Evolutionary conservation across 306 rosid genomes (phyloP), one percentile per base, ranked within the genome.

Genomic region (Alnus rubra): DNA sequence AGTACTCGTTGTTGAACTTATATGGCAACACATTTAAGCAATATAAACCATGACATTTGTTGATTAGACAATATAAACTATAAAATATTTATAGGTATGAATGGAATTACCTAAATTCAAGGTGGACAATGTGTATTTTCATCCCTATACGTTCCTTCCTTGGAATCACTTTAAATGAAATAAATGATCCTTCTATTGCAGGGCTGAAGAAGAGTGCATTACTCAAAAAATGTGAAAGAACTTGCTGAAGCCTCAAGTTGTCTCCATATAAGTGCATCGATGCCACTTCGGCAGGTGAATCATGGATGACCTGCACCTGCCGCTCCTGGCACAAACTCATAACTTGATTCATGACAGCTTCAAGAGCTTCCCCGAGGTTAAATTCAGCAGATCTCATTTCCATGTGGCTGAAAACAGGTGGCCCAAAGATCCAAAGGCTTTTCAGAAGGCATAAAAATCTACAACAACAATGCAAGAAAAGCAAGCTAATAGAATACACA

Each of bases 221-320:
- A 18, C 35, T 70, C 76, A 86, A 80, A 79, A 82, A 83, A 67
- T 86, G 70, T 2, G 89, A 80, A 71, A 86, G 74, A 48, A 83
- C 79, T 42, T 77, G 81, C 42, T 83, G 89, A 53, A 86, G 87
- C 83, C 87, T 83, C 76, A 83, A 69, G 70, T 83, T 86, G 74
- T 86, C 87, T 74, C 89, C 89, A 47, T 73, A 83, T 77, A 83
- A 77, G 64, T 80, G 44, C 80, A 86, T 75, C 23, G 84, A 73
- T 45, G 87, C 69, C 37, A 71, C 63, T 30, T 80, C 87, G 10
- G 89, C 59, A 53, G 85, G 80, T 77, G 81, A 83, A 48, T 86
- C 80, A 63, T 52, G 76, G 70, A 77, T 71, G 63, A 86, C 59
- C 73, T 77, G 64, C 72, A 83, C 81, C 80, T 56, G 69, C 8